A percentile compares a stretch with the other conserved stretches of the same genome.
Evolutionary conservation across 371 early-diverging fungal species (phyloP).

Genomic region (Rhizopus microsporus): DNA sequence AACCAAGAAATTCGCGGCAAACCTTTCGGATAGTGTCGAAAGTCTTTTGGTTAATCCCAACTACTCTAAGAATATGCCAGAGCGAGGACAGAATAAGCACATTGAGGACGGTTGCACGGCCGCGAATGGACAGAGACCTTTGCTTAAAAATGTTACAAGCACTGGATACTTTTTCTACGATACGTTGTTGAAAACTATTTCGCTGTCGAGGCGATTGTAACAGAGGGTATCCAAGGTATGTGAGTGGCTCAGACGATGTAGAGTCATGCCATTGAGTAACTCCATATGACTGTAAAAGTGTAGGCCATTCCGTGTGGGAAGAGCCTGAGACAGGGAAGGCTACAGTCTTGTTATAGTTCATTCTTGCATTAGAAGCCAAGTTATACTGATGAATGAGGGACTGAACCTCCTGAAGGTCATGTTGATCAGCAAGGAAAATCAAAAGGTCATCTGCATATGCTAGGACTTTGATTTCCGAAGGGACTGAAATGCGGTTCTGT

Average conservation of each 20-base stretch:
- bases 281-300: neutral
- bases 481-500: too few species aligned
- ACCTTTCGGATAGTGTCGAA: too few species aligned
- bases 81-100: too few species aligned
- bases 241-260: neutral
- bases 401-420: neutral
- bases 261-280: slow-evolving; percentile 10
- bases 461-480: slow-evolving; percentile 9
- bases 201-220: too few species aligned
- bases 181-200: too few species aligned
- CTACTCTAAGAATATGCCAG: too few species aligned
- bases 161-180: too few species aligned
- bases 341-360: slow-evolving; percentile 10
- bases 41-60: too few species aligned
- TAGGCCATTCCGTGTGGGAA: neutral
- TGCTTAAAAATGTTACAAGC: too few species aligned
- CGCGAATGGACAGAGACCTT: too few species aligned
- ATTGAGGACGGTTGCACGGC: too few species aligned
- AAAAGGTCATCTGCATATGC: slow-evolving; percentile 17
- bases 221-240: slow-evolving; percentile 19
- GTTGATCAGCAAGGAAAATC: neutral
- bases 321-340: slow-evolving; percentile 9
- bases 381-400: neutral
- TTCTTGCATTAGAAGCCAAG: slow-evolving; percentile 8
- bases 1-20: too few species aligned